phyloP scores from a whole-genome alignment of 129 eudicot genomes.

The Artemisia tridentata region DNA sequence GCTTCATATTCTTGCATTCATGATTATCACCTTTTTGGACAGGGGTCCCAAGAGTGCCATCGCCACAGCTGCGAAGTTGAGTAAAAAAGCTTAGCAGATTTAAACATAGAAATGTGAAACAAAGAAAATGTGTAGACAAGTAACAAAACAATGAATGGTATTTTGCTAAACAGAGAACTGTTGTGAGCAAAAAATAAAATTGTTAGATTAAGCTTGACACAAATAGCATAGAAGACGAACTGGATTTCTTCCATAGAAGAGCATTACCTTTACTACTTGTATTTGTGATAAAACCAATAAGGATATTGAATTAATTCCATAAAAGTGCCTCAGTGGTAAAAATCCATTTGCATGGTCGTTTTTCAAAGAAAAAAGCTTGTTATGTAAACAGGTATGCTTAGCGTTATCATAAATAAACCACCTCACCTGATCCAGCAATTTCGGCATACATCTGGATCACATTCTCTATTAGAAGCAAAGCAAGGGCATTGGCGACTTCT shows the following conservation, averaged over 20 bases:
- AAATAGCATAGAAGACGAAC: too few species aligned
- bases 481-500: slow-evolving; percentile 91
- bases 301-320: neutral
- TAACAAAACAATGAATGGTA: neutral
- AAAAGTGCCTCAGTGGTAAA: slow-evolving; percentile 3
- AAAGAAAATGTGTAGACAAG: neutral
- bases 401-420: neutral
- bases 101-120: neutral
- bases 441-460: slow-evolving; percentile 95
- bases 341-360: neutral
- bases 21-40: slow-evolving; percentile 57
- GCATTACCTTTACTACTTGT: neutral
- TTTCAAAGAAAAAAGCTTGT: neutral
- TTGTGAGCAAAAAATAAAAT: too few species aligned
- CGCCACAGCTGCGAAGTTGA: slow-evolving; percentile 72
- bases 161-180: neutral
- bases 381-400: neutral
- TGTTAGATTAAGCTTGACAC: neutral
- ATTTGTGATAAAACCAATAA: neutral
- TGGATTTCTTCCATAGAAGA: too few species aligned
- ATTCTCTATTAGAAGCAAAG: slow-evolving; percentile 82
- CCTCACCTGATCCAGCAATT: slow-evolving; percentile 89
- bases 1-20: slow-evolving; percentile 86
- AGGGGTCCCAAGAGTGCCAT: slow-evolving; percentile 78
- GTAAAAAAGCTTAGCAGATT: neutral